Evolutionary conservation across 352 stramenopile species (phyloP), one percentile per base, ranked within the genome.

Genomic region (Pythium aristosporum): DNA sequence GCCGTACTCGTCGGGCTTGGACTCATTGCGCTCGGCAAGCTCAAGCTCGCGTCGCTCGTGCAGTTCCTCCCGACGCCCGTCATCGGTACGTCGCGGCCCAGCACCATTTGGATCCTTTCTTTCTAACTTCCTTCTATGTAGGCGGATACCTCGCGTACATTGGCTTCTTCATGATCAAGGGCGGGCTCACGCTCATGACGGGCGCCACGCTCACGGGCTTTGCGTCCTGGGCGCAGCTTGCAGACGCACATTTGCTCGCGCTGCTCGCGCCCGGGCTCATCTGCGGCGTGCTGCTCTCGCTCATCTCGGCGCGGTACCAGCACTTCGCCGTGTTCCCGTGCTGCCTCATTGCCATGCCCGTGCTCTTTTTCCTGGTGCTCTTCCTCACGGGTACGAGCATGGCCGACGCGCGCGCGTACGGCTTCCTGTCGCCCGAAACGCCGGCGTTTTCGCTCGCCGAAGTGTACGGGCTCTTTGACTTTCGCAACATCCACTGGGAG

Each of bases 131-230:
- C n/a, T n/a, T n/a, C n/a, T n/a, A n/a, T n/a, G n/a, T 43, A 69
- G 65, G 78, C 15, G 96, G 97, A 8, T 99, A 99, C 79, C 79
- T 99, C 42, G 96, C 95, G 21, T 98, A 94, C 63, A 98, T 98
- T 44, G 97, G 97, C 1, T 98, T 98, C 61, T 99, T 99, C 68
- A 97, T 96, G 79, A 61, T 97, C 34, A 88, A 97, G 68, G 93
- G 90, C 7, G 92, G 93, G 2, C 68, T 97, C 41, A 86, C 85
- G 6, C 68, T 98, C 16, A 96, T 91, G 69, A 96, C 96, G 12
- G 84, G 76, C 4, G 70, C 80, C 34, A 72, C 75, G 50, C 85
- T 98, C 57, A 89, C 86, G 50, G 78, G 73, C 16, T 67, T 87
- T 11, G 57, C 55, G 13, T 88, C 89, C 64, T 97, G 87, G 89